These are phyloP conservation scores for Myxozyma lipomycoides DNA, from an alignment of 805 yeast genomes.

Conservation along the genomic window DNA sequence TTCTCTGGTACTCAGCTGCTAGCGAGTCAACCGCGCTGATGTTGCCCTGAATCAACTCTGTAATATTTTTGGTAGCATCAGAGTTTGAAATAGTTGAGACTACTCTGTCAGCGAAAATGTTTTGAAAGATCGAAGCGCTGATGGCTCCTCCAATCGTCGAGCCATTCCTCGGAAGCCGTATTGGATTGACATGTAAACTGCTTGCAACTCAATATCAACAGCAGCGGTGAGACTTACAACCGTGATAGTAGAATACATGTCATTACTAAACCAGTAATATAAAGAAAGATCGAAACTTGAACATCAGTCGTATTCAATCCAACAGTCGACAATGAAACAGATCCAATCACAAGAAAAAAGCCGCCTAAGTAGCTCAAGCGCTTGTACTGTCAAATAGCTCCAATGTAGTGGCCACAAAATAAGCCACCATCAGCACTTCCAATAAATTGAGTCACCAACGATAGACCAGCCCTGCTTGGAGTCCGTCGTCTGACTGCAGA, in stretches of 20 bases:
- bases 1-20: constrained; percentile 6
- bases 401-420: constrained; percentile 65
- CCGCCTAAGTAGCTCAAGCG: constrained; percentile 45
- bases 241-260: constrained; percentile 64
- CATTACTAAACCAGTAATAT: constrained; percentile 61
- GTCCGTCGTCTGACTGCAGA: constrained; percentile 49
- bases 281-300: constrained; percentile 41
- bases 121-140: constrained; percentile 55
- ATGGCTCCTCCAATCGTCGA: constrained; percentile 73
- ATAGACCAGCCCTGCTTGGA: constrained; percentile 54
- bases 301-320: constrained; percentile 22
- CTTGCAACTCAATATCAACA: constrained; percentile 65
- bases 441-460: constrained; percentile 52
- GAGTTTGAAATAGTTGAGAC: constrained; percentile 21
- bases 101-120: constrained; percentile 35
- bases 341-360: constrained; percentile 47
- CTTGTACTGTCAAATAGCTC: constrained; percentile 61
- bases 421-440: constrained; percentile 69
- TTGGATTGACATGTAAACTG: constrained; percentile 84
- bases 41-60: constrained; percentile 14
- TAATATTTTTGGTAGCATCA: constrained; percentile 12
- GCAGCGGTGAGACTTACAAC: constrained; percentile 72
- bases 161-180: constrained; percentile 82
- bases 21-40: constrained; percentile 10
- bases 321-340: constrained; percentile 36